These are phyloP conservation scores for Lyophyllum shimeji DNA, from an alignment of 768 basidiomycete genomes.

Conservation along the genomic window DNA sequence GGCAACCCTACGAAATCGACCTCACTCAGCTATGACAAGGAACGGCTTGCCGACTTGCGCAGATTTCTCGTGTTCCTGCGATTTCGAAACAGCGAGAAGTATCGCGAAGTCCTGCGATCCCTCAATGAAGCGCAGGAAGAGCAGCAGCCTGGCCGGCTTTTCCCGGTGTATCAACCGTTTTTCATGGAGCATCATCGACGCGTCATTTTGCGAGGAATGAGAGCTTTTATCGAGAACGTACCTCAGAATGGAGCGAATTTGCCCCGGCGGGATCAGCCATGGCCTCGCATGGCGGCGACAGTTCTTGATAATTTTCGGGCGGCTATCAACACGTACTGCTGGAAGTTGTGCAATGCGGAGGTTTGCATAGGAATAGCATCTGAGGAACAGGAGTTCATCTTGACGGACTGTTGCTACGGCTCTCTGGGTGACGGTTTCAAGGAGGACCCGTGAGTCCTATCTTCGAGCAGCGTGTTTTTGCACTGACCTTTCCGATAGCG, in stretches of 20 bases:
- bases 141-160: constrained; percentile 21
- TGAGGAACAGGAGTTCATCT: constrained; percentile 56
- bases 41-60: constrained; percentile 36
- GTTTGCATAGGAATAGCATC: constrained; percentile 53
- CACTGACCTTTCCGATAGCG: constrained; percentile 26
- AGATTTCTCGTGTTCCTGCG: constrained; percentile 56
- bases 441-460: constrained; percentile 32
- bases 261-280: constrained; percentile 4
- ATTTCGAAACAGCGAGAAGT: constrained; percentile 55
- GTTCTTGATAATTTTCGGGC: constrained; percentile 26
- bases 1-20: constrained; percentile 23
- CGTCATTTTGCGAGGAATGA: constrained; percentile 30
- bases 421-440: constrained; percentile 50
- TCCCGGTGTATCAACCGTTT: constrained; percentile 27
- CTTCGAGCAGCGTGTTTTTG: background rate
- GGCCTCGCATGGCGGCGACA: constrained; percentile 3
- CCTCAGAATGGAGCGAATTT: constrained; percentile 11
- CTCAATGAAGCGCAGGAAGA: constrained; percentile 21
- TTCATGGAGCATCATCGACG: constrained; percentile 30
- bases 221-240: constrained; percentile 28
- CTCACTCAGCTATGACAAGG: constrained; percentile 28
- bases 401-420: constrained; percentile 54
- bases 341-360: constrained; percentile 48
- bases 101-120: constrained; percentile 37
- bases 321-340: constrained; percentile 44